Evolutionary conservation across 345 rosid genomes (phyloP), one percentile per base, ranked within the genome.

Genomic region (Hibiscus syriacus): DNA sequence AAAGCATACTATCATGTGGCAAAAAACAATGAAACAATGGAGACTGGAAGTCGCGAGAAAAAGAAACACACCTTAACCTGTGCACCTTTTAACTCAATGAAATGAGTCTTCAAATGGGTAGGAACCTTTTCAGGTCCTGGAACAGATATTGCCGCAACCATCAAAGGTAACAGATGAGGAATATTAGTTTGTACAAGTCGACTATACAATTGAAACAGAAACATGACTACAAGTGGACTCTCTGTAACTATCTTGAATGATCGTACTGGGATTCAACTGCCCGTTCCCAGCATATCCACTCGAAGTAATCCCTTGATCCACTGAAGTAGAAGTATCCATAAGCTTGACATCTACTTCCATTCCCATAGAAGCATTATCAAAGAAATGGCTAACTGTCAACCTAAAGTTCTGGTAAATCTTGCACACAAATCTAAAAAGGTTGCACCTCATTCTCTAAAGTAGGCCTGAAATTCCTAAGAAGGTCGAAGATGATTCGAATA

Each of bases 211-310:
- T 94, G 99, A 81, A 94, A 94, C 68, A 91, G 83, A 78, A 94
- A 94, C 98, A 94, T 94, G 68, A 94, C 99, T 75, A 94, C 98
- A 73, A 92, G 96, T 17, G 99, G 99, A 75, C 96, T 89, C 90
- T 94, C 99, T 0, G 98, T 88, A 64, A 94, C 92, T 70, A 91
- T 92, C 95, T 92, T 94, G 70, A 94, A 94, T 11, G 99, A 94
- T 61, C 92, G 81, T 86, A 64, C 98, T 94, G 11, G 98, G 98
- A 70, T 89, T 94, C 73, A 94, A 88, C 78, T 89, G 96, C 68
- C 92, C 92, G 39, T 72, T 80, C 70, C 89, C 93, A 17, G 57
- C 48, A 71, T 84, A 84, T 48, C 81, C 82, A 34, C 74, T 34
- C 30, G 77, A 68, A 55, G 83, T 72, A 74, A 87, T 80, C 30